phyloP scores from a whole-genome alignment of 306 rosid species.

The Oemleria cerasiformis region DNA sequence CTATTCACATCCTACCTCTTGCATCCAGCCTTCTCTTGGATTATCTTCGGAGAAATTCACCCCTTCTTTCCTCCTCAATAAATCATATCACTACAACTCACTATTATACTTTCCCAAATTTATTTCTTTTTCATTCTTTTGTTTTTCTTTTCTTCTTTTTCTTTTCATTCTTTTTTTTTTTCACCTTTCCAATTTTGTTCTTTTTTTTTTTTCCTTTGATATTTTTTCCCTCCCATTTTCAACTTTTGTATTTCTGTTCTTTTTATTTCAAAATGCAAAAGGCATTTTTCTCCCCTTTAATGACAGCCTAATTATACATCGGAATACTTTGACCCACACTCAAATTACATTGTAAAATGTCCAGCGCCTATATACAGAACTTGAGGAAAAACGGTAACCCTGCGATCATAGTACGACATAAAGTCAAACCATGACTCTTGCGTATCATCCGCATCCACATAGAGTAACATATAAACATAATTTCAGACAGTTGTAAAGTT shows the following conservation, averaged over 20 bases:
- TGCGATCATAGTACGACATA: conserved; percentile 83
- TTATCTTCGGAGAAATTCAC: conserved; percentile 28
- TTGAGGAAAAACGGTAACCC: conserved; percentile 62
- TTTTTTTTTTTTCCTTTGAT: neutral
- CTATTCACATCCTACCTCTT: conserved; percentile 39
- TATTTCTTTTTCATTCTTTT: neutral
- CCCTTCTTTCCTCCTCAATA: conserved; percentile 17
- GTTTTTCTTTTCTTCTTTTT: too few species aligned
- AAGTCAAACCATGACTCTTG: conserved; percentile 66
- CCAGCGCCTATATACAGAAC: conserved; percentile 61
- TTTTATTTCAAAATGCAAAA: conserved; percentile 25
- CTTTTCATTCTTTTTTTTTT: conserved; percentile 18
- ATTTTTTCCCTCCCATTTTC: conserved; percentile 33
- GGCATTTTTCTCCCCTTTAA: conserved; percentile 28
- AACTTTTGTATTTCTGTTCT: conserved; percentile 3
- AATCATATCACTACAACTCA: neutral
- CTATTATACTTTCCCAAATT: neutral
- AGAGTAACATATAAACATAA: neutral
- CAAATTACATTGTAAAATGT: conserved; percentile 50
- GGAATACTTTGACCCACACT: conserved; percentile 47
- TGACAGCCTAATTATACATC: conserved; percentile 41
- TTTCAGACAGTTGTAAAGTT: neutral
- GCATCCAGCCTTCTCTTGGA: conserved; percentile 36
- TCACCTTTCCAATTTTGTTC: neutral
- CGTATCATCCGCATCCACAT: conserved; percentile 35